Evolutionary conservation across 2,329 filamentous ascomycete genomes (phyloP), one percentile per base, ranked within the genome.

Genomic region (Trichoderma cornu-damae): DNA sequence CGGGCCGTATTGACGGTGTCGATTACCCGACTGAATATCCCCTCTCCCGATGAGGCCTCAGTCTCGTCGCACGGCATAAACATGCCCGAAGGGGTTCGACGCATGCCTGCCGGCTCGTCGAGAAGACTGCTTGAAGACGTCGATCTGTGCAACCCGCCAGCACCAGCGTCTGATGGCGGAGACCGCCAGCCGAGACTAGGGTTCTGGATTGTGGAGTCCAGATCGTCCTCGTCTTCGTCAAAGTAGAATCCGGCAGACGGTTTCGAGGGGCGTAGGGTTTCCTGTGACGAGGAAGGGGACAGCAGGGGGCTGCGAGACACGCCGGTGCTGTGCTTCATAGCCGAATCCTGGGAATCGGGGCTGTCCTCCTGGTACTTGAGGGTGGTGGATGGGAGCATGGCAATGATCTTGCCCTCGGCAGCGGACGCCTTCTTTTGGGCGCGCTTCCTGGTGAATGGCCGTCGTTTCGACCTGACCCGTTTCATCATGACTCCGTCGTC

Each of bases 401-500:
- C 90, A 65, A 96, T 96, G 1, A 87, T 96, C 71, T 89, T 93
- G 70, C 87, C 89, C 61, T 91, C 88, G 61, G 72, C 78, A 47
- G 81, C 81, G 32, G 65, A 70, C 3, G 68, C 59, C 60, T 70
- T 73, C 59, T 66, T 66, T 5, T 38, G 40, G n/a, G 65, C 67
- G 18, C 71, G 68, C 61, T 68, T 72, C 65, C 72, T 73, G 50
- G 70, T 65, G 73, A 86, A 60, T 67, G 81, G 71, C 65, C 82
- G 69, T 73, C 84, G 72, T 69, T 77, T 80, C 4, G 81, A 79
- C 48, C 72, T 75, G 2, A 83, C 79, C 54, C 79, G 80, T 73
- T 88, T 90, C 88, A 95, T 94, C 82, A 94, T 90, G 58, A 95
- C 79, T 14, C 84, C 87, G 64, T 92, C 89, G 58, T 93, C 88